Evolutionary conservation across 1,284 basidiomycete species (phyloP).

Genomic region (Tilletiopsis washingtonensis): DNA sequence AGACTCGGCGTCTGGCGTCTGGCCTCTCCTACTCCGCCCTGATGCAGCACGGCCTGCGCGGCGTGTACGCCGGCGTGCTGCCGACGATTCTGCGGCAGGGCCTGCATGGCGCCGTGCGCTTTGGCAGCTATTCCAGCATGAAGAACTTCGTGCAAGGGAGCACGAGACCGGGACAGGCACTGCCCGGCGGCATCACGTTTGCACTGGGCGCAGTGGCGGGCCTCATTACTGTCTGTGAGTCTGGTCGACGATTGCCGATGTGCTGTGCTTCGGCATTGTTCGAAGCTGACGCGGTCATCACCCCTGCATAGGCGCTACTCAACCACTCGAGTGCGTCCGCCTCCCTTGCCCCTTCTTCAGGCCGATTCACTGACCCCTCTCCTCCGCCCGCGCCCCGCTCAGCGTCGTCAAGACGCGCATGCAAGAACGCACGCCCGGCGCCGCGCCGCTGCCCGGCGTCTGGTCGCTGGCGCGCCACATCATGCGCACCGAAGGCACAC

Average conservation of each 20-base stretch:
- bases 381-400: background rate
- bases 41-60: conserved; percentile 65
- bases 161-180: conserved; percentile 68
- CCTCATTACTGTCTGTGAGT: conserved; percentile 78
- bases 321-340: background rate
- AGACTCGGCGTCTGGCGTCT: conserved; percentile 57
- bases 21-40: conserved; percentile 55
- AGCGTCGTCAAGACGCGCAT: conserved; percentile 96
- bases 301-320: background rate
- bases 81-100: conserved; percentile 97
- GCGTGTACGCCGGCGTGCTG: conserved; percentile 85
- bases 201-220: conserved; percentile 88
- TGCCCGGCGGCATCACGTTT: conserved; percentile 85
- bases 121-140: conserved; percentile 86
- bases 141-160: conserved; percentile 76
- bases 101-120: conserved; percentile 92
- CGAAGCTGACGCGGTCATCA: background rate
- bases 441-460: no score
- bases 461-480: conserved; percentile 59
- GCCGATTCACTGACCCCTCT: conserved; percentile 7
- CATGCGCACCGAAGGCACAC: conserved; percentile 62
- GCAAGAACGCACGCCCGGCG: no score
- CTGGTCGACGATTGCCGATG: background rate
- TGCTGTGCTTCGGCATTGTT: background rate
- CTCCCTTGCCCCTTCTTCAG: background rate